phyloP scores from a whole-genome alignment of 192 early-diverging fungal species.

The Backusella circina region DNA sequence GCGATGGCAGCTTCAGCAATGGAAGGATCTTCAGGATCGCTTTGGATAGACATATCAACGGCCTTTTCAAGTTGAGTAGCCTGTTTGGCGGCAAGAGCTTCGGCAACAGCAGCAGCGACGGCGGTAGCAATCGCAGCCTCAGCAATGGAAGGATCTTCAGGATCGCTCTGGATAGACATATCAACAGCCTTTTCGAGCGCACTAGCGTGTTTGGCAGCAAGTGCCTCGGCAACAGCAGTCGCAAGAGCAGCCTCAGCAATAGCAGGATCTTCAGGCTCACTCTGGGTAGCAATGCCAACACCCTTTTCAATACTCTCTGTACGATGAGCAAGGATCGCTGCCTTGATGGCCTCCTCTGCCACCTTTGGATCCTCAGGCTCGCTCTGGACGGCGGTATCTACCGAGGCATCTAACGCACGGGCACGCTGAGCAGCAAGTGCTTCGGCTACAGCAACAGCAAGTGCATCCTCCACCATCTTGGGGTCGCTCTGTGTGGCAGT shows the following conservation, averaged over 20 bases:
- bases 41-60: background rate
- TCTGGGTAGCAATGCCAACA: background rate
- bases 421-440: conserved; percentile 4
- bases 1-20: conserved; percentile 32
- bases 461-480: background rate
- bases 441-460: background rate
- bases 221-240: conserved; percentile 8
- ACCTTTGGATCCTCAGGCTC: background rate
- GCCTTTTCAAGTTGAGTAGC: background rate
- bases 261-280: background rate
- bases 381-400: background rate
- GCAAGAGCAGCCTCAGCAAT: background rate
- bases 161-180: background rate
- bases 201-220: background rate
- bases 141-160: conserved; percentile 14
- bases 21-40: background rate
- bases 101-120: conserved; percentile 31
- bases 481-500: background rate
- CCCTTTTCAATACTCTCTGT: conserved; percentile 3
- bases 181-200: background rate
- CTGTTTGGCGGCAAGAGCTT: conserved; percentile 14
- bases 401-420: conserved; percentile 12
- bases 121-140: conserved; percentile 17
- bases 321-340: background rate
- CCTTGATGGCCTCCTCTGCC: background rate